Base-by-base conservation (phyloP, 2,329 filamentous ascomycete species). In the Aspergillus cejpii region DNA sequence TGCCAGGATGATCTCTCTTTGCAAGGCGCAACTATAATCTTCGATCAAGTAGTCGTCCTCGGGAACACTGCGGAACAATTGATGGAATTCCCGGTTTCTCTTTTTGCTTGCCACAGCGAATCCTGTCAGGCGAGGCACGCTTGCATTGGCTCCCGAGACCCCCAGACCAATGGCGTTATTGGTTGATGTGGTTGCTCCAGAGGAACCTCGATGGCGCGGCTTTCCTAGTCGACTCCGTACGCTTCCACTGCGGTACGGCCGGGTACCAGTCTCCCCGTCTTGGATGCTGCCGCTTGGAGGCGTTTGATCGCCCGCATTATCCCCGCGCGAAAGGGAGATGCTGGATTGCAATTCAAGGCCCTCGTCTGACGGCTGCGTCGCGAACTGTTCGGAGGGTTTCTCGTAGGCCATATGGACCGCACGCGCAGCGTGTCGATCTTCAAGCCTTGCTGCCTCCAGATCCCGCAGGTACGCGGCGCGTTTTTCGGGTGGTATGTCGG, bases 1-100 rank as follows among this genome's bases (percentile, higher is more conserved):
- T 55, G 96, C 92, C 5, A 94, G 81, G 27, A 98, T 78, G 49
- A 98, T 98, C 62, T 98, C 94, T 54, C 90, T 82, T 66, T 98
- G 92, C 47, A 98, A 68, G 3, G 92, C 92, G 64, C 92, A 96
- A 65, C 92, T 96, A 66, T 97, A 98, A 65, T 98, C 92, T 63
- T 98, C 92, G 53, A 98, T 97, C 20, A 98, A 76, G 62, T 95
- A 96, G 66, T 98, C 92, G 59, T 98, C 92, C 54, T 97, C 91
- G 1, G 94, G 92, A 0, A 98, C 92, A 63, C 90, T 97, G 67
- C 92, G 86, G 74, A 98, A 98, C 2, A 95, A 72, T 47, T 79
- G 79, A 65, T 98, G 92, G 59, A 97, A 98, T 61, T 97, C 92
- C 39, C 88, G 81, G 68, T 98, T 98, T 45, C 94, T 81, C 71